Evolutionary conservation across 768 basidiomycete species (phyloP), one percentile per base, ranked within the genome.

Genomic region (Pulveroboletus sp.): DNA sequence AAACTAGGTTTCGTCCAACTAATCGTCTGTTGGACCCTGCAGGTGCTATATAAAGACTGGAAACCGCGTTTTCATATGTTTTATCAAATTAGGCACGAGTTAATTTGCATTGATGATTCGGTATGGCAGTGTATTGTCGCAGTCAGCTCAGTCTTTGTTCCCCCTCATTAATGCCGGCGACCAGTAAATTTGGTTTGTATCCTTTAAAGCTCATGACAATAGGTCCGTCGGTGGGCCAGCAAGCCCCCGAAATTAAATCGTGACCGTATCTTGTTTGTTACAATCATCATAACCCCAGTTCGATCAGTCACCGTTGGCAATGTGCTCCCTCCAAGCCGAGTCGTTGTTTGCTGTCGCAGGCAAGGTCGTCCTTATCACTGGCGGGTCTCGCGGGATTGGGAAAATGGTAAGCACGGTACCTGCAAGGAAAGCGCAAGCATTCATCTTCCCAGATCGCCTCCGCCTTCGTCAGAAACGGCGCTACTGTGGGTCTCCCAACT

Each of bases 331-430:
- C 35, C 58, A 72, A 46, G 55, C 58, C 3, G 53, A 64, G 13
- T 69, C 67, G 32, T 60, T 80, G 15, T 84, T 83, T 60, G 57
- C 70, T 52, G 80, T 84, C 49, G 62, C 73, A 31, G 77, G 69
- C 24, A 80, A 76, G 51, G 71, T 78, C 14, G 81, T 83, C 5
- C 70, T 86, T 21, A 73, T 84, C 35, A 84, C 83, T 4, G 85
- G 85, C 7, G 85, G 84, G 10, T 81, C 78, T 27, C 70, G 80
- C 50, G 84, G 84, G 6, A 76, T 85, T 28, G 83, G 84, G 5
- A 83, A 81, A 69, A 82, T 81, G 80, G 80, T 76, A 43, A 53
- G 71, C 64, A 14, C 30, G 14, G 40, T 10, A 3, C 21, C 36
- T 38, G 10, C 46, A 31, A 36, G 37, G 39, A 37, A 28, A 32